These are phyloP conservation scores for Phytophthora pinifolia DNA, from an alignment of 352 stramenopile genomes.

Conservation along the genomic window DNA sequence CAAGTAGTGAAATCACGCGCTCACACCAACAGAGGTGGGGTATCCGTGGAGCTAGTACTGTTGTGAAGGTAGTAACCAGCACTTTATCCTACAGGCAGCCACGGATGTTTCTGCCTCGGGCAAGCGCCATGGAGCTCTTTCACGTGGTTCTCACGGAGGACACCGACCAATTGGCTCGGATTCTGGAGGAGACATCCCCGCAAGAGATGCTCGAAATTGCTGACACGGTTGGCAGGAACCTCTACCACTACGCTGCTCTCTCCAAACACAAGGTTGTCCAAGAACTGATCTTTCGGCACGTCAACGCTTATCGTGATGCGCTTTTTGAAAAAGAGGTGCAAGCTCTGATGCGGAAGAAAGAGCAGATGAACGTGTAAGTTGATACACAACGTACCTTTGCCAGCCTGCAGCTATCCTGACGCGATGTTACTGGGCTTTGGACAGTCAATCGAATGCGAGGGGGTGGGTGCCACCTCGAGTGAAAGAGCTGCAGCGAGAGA, in stretches of 20 bases:
- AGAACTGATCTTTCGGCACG: slow-evolving; percentile 37
- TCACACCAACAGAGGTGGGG: slow-evolving; percentile 10
- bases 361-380: slow-evolving; percentile 29
- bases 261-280: slow-evolving; percentile 14
- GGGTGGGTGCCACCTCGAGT: slow-evolving; percentile 48
- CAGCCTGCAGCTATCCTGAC: neutral
- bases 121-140: slow-evolving; percentile 45
- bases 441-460: slow-evolving; percentile 2
- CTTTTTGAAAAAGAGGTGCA: slow-evolving; percentile 28
- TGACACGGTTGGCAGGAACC: slow-evolving; percentile 26
- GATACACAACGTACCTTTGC: neutral
- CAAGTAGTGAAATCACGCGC: neutral
- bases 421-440: slow-evolving; percentile 12
- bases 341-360: slow-evolving; percentile 36
- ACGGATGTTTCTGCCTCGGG: slow-evolving; percentile 39
- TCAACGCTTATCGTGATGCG: slow-evolving; percentile 27
- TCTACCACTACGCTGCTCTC: slow-evolving; percentile 61
- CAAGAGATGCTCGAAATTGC: slow-evolving; percentile 34
- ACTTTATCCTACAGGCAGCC: slow-evolving; percentile 3
- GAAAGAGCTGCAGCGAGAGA: slow-evolving; percentile 40
- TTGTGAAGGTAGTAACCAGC: neutral
- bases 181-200: slow-evolving; percentile 26
- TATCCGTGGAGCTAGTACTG: neutral
- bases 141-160: slow-evolving; percentile 38
- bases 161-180: slow-evolving; percentile 18